Conservation (phyloP, 441 rosid genomes). For the Erysimum cheiri region DNA sequence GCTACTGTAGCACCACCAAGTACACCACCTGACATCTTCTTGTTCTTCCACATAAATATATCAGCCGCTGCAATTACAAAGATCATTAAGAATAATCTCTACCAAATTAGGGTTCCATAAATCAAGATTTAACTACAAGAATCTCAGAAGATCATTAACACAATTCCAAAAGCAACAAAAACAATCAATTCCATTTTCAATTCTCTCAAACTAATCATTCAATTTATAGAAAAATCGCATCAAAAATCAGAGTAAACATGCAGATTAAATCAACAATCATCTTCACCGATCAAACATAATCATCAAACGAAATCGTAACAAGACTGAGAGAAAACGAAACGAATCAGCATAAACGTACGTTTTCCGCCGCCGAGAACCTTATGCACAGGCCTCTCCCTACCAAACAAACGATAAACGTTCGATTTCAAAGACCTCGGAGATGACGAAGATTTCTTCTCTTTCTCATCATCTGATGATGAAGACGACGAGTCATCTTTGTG, state of each 20-base stretch:
- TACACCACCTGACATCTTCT: slow-evolving; percentile 59
- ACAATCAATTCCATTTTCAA: too few relatives aligned
- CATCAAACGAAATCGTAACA: neutral
- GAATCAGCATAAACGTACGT: slow-evolving; percentile 39
- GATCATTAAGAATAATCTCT: neutral
- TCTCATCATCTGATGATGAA: slow-evolving; percentile 69
- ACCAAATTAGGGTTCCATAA: neutral
- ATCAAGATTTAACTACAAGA: neutral
- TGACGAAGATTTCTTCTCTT: slow-evolving; percentile 48
- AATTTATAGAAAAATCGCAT: too few relatives aligned
- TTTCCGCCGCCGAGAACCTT: slow-evolving; percentile 78
- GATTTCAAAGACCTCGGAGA: slow-evolving; percentile 54
- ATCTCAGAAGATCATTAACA: slow-evolving; percentile 3
- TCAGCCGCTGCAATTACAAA: slow-evolving; percentile 54
- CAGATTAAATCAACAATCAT: neutral
- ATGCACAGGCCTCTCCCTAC: slow-evolving; percentile 80
- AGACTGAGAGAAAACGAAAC: neutral
- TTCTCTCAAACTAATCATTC: too few relatives aligned
- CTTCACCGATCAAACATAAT: neutral
- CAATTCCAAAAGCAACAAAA: neutral
- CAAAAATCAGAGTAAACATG: neutral
- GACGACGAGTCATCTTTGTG: slow-evolving; percentile 53
- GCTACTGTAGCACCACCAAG: slow-evolving; percentile 58
- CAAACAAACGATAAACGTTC: slow-evolving; percentile 65
- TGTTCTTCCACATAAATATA: slow-evolving; percentile 68